Conservation (phyloP, 2,329 filamentous ascomycete genomes). For the Immersiporthe knoxdaviesiana region DNA sequence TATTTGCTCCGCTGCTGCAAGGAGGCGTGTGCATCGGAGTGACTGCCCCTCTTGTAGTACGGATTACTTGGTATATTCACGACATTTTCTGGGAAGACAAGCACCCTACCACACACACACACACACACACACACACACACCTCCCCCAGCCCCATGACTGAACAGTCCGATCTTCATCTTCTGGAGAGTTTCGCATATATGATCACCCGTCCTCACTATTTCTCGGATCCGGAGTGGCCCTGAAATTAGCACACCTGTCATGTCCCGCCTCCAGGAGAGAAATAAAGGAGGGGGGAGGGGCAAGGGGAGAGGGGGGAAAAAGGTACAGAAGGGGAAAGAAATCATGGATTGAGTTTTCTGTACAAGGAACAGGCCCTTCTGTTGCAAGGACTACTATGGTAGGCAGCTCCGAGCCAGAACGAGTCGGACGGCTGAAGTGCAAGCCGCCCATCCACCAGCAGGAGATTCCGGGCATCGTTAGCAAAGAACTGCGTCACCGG, state of each 20-base stretch:
- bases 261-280: neutral
- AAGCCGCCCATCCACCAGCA: constrained; percentile 1
- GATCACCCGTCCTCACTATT: neutral
- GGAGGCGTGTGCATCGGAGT: neutral
- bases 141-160: neutral
- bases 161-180: neutral
- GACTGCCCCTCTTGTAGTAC: neutral
- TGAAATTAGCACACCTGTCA: constrained; percentile 9
- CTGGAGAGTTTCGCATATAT: constrained; percentile 8
- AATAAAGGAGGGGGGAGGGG: neutral
- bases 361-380: constrained; percentile 25
- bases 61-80: too few species aligned
- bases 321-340: constrained; percentile 2
- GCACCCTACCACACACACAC: too few species aligned
- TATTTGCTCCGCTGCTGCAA: neutral
- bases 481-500: constrained; percentile 8
- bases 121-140: too few species aligned
- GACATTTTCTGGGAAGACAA: neutral
- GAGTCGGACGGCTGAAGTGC: constrained; percentile 20
- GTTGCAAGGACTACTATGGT: constrained; percentile 21
- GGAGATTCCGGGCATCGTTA: constrained; percentile 16
- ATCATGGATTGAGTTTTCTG: constrained; percentile 2
- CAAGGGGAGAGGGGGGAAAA: neutral
- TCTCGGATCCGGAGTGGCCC: neutral
- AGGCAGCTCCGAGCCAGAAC: constrained; percentile 12